Evolutionary conservation across 176 grass and related monocot genomes (phyloP), one percentile per base, ranked within the genome.

Genomic region (Oryza punctata): DNA sequence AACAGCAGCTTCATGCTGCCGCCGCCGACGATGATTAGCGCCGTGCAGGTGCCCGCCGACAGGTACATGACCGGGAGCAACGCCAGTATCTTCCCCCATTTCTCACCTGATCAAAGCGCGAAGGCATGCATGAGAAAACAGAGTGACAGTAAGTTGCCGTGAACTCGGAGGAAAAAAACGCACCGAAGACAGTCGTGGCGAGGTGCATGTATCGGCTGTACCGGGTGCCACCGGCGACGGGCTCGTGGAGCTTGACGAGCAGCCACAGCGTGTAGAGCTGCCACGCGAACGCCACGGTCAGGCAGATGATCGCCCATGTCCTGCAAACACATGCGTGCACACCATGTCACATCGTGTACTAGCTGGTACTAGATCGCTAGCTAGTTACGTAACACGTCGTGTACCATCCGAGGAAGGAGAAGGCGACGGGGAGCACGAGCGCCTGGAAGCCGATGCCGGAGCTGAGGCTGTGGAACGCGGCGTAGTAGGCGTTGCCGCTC

Each of bases 371-470:
- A 40, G 41, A 8, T 57, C 35, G 60, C 12, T 13, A 7, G 46
- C 5, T 24, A 44, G 43, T 26, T 26, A 27, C 12, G 63, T 12
- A 50, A 50, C 24, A 60, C 35, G n/a, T 28, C 5, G 43, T 66
- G 64, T 88, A 98, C 96, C 96, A 99, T 66, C 96, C 93, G 65
- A 99, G 96, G 30, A 66, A 76, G 40, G 85, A 78, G 89, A 99
- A 99, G 65, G 96, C 91, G 23, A 76, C 75, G 28, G 96, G 96
- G 50, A 99, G 73, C 71, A 96, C 87, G 49, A 99, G 89, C 28
- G 96, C 96, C 82, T 99, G 96, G 91, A 96, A 99, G 4, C 96
- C 96, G 43, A 99, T 92, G n/a, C 96, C 93, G 65, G 91, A 99
- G 91, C 81, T 96, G 75, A 99, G 96, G 80, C 65, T 91, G 88